A percentile compares a stretch with the other conserved stretches of the same genome.
phyloP scores from a whole-genome alignment of 495 filamentous ascomycete genomes.

The Xylaria nigripes region DNA sequence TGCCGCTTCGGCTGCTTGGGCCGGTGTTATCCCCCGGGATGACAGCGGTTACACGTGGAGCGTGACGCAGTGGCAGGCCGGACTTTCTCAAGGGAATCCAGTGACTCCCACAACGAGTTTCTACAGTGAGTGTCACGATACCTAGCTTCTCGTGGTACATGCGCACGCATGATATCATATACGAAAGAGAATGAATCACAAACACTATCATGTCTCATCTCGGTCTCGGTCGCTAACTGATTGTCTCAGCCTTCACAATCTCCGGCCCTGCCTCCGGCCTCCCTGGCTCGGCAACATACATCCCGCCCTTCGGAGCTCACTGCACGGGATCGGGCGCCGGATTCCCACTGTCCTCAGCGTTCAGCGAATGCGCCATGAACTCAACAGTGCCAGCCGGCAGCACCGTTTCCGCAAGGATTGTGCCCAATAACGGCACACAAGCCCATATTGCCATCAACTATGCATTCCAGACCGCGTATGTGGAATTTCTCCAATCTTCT shows the following conservation, averaged over 20 bases:
- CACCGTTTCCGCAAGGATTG: slow-evolving; percentile 4
- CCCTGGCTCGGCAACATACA: neutral
- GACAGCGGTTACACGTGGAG: slow-evolving; percentile 2
- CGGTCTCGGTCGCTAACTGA: neutral
- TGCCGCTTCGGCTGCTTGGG: neutral
- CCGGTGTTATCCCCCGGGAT: neutral
- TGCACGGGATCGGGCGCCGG: slow-evolving; percentile 6
- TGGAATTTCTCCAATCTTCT: neutral
- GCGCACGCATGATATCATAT: too few relatives aligned
- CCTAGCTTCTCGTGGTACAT: too few relatives aligned
- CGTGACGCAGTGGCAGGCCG: slow-evolving; percentile 9
- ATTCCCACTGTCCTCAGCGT: slow-evolving; percentile 3
- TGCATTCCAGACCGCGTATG: neutral
- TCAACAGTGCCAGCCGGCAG: neutral
- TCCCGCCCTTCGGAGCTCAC: slow-evolving; percentile 6
- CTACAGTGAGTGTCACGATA: slow-evolving; percentile 10
- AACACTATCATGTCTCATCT: too few relatives aligned
- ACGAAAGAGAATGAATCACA: too few relatives aligned
- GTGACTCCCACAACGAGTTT: slow-evolving; percentile 1
- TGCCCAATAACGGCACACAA: neutral
- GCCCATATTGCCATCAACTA: slow-evolving; percentile 10
- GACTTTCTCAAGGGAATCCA: slow-evolving; percentile 12
- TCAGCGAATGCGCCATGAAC: neutral
- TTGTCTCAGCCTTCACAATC: slow-evolving; percentile 1
- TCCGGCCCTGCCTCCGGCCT: neutral